Evolutionary conservation across 2,329 filamentous ascomycete genomes (phyloP).

Genomic region (Aspergillus niger): DNA sequence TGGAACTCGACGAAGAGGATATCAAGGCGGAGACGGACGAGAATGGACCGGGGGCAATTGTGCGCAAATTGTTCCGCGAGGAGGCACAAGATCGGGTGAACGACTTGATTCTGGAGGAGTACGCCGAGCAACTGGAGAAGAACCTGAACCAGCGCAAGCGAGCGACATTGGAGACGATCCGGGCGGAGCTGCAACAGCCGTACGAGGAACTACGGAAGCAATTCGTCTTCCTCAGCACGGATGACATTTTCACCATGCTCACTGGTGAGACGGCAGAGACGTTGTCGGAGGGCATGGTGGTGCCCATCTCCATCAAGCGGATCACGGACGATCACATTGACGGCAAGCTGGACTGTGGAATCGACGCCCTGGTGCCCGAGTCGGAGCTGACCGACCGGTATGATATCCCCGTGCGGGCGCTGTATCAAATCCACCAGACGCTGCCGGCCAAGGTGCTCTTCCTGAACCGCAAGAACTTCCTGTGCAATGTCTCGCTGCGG

Average conservation of each 20-base stretch:
- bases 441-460: slow-evolving; percentile 84
- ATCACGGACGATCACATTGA: slow-evolving; percentile 93
- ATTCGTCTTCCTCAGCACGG: slow-evolving; percentile 68
- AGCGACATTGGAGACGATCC: slow-evolving; percentile 92
- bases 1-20: slow-evolving; percentile 96
- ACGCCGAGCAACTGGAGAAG: slow-evolving; percentile 89
- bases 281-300: slow-evolving; percentile 84
- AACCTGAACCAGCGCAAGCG: slow-evolving; percentile 95
- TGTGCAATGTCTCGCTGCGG: slow-evolving; percentile 78
- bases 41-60: slow-evolving; percentile 83
- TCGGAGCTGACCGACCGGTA: slow-evolving; percentile 76
- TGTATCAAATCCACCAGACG: slow-evolving; percentile 79
- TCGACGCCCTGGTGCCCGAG: slow-evolving; percentile 83
- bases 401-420: slow-evolving; percentile 67
- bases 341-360: slow-evolving; percentile 88
- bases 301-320: slow-evolving; percentile 83
- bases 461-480: slow-evolving; percentile 82
- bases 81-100: slow-evolving; percentile 94
- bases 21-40: slow-evolving; percentile 93
- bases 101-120: slow-evolving; percentile 93
- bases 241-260: slow-evolving; percentile 93
- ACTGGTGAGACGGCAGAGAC: slow-evolving; percentile 89
- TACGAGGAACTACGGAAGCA: slow-evolving; percentile 91
- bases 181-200: slow-evolving; percentile 85
- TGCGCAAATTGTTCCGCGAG: slow-evolving; percentile 92